Evolutionary conservation across 2,329 filamentous ascomycete species (phyloP), one percentile per base, ranked within the genome.

Genomic region (Aspergillus thermomutatus): DNA sequence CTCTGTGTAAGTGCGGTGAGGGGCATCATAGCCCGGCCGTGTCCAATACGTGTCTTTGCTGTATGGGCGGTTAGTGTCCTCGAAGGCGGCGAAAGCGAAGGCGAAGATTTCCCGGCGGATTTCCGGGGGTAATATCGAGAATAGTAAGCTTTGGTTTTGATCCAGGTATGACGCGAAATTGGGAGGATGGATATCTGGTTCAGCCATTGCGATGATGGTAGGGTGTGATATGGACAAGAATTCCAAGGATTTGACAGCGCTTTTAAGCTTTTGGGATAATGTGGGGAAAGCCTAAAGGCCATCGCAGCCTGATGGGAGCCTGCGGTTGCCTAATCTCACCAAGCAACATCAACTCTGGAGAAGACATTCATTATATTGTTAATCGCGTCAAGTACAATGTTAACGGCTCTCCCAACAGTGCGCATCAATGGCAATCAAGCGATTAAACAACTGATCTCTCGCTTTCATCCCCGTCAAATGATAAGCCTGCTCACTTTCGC

Each of bases 341-440:
- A 1, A n/a, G n/a, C n/a, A 19, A 21, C 41, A 21, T 21, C 2
- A 17, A 19, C 41, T 23, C 3, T 3, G 3, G 4, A 9, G 17
- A 8, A 43, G 5, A 40, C n/a, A 21, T 31, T 31, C 28, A 31
- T 31, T 31, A 37, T 37, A 37, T 37, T 7, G 5, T 5, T 2
- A 17, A 37, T 17, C 41, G n/a, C 19, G 10, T 45, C 2, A 23
- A 10, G 8, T 43, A 11, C 40, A 19, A 25, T 5, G 8, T 40
- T 19, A 93, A 85, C 85, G 90, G 54, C 83, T 82, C 77, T 91
- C 89, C 91, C 91, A 94, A 78, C 91, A 91, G 80, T 95, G 90
- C 5, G 82, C 82, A 1, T 89, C 89, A 73, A 93, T 89, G 1
- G 88, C 84, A 54, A 92, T 76, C 54, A 94, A 70, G 17, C 90